A percentile compares a stretch with the other conserved stretches of the same genome.
Conservation (phyloP, 1,139 yeast species). For the Candida sp. region DNA sequence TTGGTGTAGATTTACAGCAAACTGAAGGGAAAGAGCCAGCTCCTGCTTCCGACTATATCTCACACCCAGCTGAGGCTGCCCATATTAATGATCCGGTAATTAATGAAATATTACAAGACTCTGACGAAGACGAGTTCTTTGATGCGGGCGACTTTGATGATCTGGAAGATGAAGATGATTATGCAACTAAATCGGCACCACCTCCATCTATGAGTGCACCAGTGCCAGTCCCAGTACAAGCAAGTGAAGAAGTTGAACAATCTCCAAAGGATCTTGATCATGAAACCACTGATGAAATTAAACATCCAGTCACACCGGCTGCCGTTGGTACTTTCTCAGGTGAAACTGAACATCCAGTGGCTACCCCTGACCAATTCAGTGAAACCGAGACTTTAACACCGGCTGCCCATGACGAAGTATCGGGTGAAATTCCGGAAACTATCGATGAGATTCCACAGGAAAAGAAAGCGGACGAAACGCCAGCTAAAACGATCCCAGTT, state of each 20-base stretch:
- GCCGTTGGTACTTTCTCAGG: not conserved
- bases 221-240: not conserved
- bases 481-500: slow-evolving; percentile 3
- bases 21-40: slow-evolving; percentile 4
- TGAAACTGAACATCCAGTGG: not conserved
- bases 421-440: not conserved
- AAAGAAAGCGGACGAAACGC: slow-evolving; percentile 3
- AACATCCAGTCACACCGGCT: not conserved
- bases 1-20: slow-evolving; percentile 7
- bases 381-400: not conserved
- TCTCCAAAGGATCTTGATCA: not conserved
- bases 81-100: slow-evolving; percentile 21
- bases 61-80: slow-evolving; percentile 2
- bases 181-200: not conserved
- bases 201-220: slow-evolving; percentile 1
- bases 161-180: slow-evolving; percentile 8
- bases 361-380: too few relatives aligned
- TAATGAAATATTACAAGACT: slow-evolving; percentile 48
- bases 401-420: not conserved
- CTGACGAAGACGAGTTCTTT: slow-evolving; percentile 82
- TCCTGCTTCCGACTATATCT: slow-evolving; percentile 7
- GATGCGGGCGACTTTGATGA: slow-evolving; percentile 73
- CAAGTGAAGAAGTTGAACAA: not conserved
- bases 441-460: slow-evolving; percentile 2
- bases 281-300: not conserved